These are phyloP conservation scores for Galeopsis tetrahit DNA, from an alignment of 257 asterid genomes.

Conservation along the genomic window DNA sequence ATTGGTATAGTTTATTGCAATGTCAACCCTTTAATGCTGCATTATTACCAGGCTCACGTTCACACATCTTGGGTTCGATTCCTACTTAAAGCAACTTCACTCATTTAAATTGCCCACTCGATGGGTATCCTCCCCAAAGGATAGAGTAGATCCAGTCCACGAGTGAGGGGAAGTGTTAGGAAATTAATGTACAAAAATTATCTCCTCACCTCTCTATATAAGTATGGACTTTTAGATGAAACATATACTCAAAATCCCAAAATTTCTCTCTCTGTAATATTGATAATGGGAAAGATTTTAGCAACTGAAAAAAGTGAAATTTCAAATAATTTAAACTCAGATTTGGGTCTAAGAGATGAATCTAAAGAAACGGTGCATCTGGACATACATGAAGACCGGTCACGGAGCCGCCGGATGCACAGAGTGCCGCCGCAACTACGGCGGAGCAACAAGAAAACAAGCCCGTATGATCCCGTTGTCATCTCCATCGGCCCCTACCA, in stretches of 20 bases:
- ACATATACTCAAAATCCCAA: too few relatives aligned
- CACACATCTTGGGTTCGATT: too few relatives aligned
- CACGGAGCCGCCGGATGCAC: slow-evolving; percentile 20
- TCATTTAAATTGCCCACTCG: too few relatives aligned
- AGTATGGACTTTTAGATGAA: too few relatives aligned
- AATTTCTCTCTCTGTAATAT: background rate
- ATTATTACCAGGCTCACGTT: too few relatives aligned
- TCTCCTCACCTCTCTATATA: too few relatives aligned
- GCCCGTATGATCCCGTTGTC: slow-evolving; percentile 16
- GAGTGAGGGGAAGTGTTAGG: too few relatives aligned
- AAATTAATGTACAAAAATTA: too few relatives aligned
- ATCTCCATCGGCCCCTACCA: slow-evolving; percentile 28
- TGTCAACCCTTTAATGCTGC: too few relatives aligned
- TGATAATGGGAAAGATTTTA: background rate
- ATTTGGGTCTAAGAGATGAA: background rate
- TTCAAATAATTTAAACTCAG: background rate
- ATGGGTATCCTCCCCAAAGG: too few relatives aligned
- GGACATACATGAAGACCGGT: background rate
- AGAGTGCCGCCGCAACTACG: slow-evolving; percentile 29
- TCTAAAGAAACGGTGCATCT: background rate
- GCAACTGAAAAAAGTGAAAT: background rate
- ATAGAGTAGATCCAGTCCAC: too few relatives aligned
- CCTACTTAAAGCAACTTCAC: too few relatives aligned
- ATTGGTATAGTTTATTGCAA: background rate
- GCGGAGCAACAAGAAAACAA: background rate